Evolutionary conservation across 768 basidiomycete species (phyloP).

Genomic region (Collybia sordida): DNA sequence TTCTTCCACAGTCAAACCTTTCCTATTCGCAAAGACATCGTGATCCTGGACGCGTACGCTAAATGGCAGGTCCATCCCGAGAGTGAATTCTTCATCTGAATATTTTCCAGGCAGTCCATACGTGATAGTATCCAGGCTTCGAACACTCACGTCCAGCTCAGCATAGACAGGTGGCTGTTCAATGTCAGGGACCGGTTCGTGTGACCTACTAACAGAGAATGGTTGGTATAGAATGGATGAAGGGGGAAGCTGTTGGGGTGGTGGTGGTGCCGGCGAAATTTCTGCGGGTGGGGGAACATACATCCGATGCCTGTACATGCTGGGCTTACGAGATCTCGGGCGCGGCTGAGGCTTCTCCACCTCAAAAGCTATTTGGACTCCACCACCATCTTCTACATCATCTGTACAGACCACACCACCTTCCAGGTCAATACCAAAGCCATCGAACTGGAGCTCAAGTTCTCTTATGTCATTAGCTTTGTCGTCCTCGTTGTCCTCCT

Average conservation of each 20-base stretch:
- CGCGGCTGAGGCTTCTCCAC: constrained; percentile 25
- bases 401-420: constrained; percentile 18
- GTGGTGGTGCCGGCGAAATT: constrained; percentile 1
- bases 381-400: constrained; percentile 10
- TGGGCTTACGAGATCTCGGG: constrained; percentile 33
- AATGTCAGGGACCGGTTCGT: constrained; percentile 11
- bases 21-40: constrained; percentile 6
- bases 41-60: constrained; percentile 14
- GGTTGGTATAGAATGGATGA: constrained; percentile 4
- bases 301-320: constrained; percentile 28
- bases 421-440: constrained; percentile 26
- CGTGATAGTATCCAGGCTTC: constrained; percentile 14
- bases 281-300: constrained; percentile 13
- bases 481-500: constrained; percentile 21
- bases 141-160: constrained; percentile 20
- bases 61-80: constrained; percentile 42
- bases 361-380: constrained; percentile 17
- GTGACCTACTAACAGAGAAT: constrained; percentile 4
- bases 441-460: constrained; percentile 30
- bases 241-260: not conserved
- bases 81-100: constrained; percentile 39
- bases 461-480: constrained; percentile 24
- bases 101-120: constrained; percentile 17
- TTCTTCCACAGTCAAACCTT: constrained; percentile 5
- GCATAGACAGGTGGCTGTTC: constrained; percentile 13